Percentiles rank a stretch among this genome's conserved stretches.
phyloP scores from a whole-genome alignment of 306 rosid genomes.

The Bauhinia variegata region DNA sequence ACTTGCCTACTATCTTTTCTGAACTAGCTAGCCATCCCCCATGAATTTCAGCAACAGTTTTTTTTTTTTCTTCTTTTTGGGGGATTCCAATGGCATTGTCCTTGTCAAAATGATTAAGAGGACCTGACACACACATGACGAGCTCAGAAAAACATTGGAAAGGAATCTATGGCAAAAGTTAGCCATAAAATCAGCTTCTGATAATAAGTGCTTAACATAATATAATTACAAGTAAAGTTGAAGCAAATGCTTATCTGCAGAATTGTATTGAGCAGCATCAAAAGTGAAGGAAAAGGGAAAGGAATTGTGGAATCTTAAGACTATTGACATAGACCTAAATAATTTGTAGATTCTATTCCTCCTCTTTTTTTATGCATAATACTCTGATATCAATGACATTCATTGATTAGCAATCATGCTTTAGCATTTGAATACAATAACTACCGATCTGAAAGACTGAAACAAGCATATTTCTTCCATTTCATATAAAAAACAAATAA shows the following conservation, averaged over 20 bases:
- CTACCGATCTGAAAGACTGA: too few relatives aligned
- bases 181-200: constrained; percentile 3
- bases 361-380: constrained; percentile 21
- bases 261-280: constrained; percentile 24
- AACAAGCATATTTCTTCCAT: too few relatives aligned
- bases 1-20: constrained; percentile 31
- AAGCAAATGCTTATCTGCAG: constrained; percentile 26
- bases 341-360: constrained; percentile 45
- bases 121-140: constrained; percentile 42
- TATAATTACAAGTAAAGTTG: constrained; percentile 14
- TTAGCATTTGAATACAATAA: constrained; percentile 29
- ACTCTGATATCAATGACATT: constrained; percentile 34
- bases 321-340: constrained; percentile 22
- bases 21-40: constrained; percentile 44
- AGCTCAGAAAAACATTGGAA: constrained; percentile 33
- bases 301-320: constrained; percentile 30
- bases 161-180: constrained; percentile 40
- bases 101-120: constrained; percentile 46
- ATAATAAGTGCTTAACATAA: not conserved
- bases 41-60: constrained; percentile 43
- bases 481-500: too few relatives aligned
- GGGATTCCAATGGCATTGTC: constrained; percentile 41
- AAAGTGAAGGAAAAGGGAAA: constrained; percentile 12
- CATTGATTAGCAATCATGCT: constrained; percentile 35
- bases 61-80: too few relatives aligned